phyloP scores from a whole-genome alignment of 768 basidiomycete species.

The Auriscalpium orientale region DNA sequence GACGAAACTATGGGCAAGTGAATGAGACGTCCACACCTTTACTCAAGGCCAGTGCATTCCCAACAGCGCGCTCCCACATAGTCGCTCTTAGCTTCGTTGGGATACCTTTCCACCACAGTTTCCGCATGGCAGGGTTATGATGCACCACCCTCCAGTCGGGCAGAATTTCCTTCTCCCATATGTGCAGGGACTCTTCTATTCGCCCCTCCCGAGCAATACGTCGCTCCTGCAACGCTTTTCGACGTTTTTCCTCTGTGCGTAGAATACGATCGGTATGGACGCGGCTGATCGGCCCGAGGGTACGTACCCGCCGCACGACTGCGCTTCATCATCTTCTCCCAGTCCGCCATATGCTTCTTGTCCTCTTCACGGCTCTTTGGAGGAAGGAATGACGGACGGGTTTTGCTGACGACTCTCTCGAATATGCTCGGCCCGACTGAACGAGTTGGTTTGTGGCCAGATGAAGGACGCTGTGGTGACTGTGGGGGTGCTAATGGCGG shows the following conservation, averaged over 20 bases:
- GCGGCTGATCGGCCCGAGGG: not conserved
- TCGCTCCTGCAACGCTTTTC: slow-evolving; percentile 54
- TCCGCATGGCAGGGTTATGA: slow-evolving; percentile 55
- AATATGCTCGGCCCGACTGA: slow-evolving; percentile 62
- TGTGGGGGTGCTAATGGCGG: slow-evolving; percentile 27
- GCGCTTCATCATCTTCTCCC: slow-evolving; percentile 83
- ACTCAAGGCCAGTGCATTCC: slow-evolving; percentile 73
- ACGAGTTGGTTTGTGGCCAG: slow-evolving; percentile 31
- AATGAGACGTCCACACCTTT: slow-evolving; percentile 46
- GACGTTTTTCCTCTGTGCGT: slow-evolving; percentile 59
- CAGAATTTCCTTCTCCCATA: slow-evolving; percentile 74
- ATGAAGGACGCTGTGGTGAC: slow-evolving; percentile 16
- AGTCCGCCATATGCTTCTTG: slow-evolving; percentile 74
- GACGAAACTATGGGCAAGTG: slow-evolving; percentile 3
- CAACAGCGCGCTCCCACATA: slow-evolving; percentile 83
- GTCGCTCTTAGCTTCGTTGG: slow-evolving; percentile 71
- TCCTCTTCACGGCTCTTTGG: slow-evolving; percentile 77
- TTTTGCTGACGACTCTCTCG: slow-evolving; percentile 77
- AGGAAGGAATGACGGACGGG: slow-evolving; percentile 78
- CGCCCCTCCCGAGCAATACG: slow-evolving; percentile 55
- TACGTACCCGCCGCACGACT: slow-evolving; percentile 64
- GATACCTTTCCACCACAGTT: slow-evolving; percentile 85
- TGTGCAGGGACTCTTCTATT: slow-evolving; percentile 59
- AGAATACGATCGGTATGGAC: not conserved
- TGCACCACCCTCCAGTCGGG: slow-evolving; percentile 79